A percentile compares a stretch with the other conserved stretches of the same genome.
These are phyloP conservation scores for Zancudomyces culisetae DNA, from an alignment of 371 early-diverging fungal species.

Conservation along the genomic window DNA sequence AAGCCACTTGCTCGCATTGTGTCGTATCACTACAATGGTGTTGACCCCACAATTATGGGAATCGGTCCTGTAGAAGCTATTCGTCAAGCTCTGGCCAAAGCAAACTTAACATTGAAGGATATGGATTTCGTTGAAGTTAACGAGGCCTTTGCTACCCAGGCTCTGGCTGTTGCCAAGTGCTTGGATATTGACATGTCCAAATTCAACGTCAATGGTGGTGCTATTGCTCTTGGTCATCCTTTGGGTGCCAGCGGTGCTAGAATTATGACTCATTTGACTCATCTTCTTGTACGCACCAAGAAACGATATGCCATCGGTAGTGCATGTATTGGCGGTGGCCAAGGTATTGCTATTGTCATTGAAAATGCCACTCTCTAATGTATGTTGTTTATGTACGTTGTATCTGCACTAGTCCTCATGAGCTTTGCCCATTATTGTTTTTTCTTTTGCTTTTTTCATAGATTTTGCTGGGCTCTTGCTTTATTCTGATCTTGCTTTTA, in stretches of 20 bases:
- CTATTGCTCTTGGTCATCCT: conserved; percentile 94
- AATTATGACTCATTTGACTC: conserved; percentile 71
- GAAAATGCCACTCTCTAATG: conserved; percentile 7
- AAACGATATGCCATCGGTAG: conserved; percentile 78
- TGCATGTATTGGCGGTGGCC: conserved; percentile 82
- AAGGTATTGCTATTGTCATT: conserved; percentile 37
- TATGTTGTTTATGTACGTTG: no score
- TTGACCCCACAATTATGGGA: conserved; percentile 69
- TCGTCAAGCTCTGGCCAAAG: conserved; percentile 60
- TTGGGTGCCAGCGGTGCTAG: conserved; percentile 90
- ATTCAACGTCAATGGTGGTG: conserved; percentile 83
- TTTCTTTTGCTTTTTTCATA: no score
- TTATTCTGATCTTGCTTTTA: no score
- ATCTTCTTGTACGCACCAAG: conserved; percentile 59
- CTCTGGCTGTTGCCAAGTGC: conserved; percentile 72
- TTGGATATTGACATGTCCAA: conserved; percentile 58
- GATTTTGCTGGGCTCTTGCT: no score
- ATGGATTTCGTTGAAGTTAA: conserved; percentile 91
- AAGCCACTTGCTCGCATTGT: conserved; percentile 76
- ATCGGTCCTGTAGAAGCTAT: conserved; percentile 92
- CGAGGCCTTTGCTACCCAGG: conserved; percentile 95
- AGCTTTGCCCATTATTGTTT: no score
- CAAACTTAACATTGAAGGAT: conserved; percentile 56
- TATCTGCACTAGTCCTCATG: no score
- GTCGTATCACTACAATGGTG: conserved; percentile 67